Percentiles rank a stretch among this genome's conserved stretches.
These are phyloP conservation scores for Dictyostelium firmibasis DNA, from an alignment of 78 protist species.

Conservation along the genomic window DNA sequence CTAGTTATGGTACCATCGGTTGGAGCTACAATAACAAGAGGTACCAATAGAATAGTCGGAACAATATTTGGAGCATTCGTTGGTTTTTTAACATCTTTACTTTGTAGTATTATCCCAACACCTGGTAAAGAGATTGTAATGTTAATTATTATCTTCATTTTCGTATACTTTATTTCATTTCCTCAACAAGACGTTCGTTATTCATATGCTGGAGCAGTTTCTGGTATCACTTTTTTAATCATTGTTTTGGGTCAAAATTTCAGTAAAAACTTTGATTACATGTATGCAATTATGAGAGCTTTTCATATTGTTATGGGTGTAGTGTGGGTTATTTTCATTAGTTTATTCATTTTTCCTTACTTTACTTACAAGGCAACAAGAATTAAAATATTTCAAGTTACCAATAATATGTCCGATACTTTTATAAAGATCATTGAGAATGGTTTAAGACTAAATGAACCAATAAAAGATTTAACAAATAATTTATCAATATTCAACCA, in stretches of 20 bases:
- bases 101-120: background rate
- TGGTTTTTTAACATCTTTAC: conserved; percentile 11
- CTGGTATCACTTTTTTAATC: conserved; percentile 31
- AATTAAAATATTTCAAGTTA: background rate
- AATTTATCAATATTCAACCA: background rate
- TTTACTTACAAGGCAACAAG: conserved; percentile 18
- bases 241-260: conserved; percentile 14
- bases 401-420: background rate
- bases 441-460: background rate
- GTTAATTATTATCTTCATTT: background rate
- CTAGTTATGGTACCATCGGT: conserved; percentile 45
- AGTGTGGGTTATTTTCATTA: conserved; percentile 27
- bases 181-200: conserved; percentile 44
- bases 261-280: conserved; percentile 1
- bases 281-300: background rate
- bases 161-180: background rate
- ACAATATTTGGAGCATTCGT: conserved; percentile 33
- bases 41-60: conserved; percentile 44
- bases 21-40: conserved; percentile 29
- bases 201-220: conserved; percentile 54
- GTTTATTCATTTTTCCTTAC: conserved; percentile 17
- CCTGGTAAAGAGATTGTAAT: conserved; percentile 31
- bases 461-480: background rate
- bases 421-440: conserved; percentile 5
- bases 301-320: conserved; percentile 43